Conservation (phyloP, 345 rosid genomes). For the Diplotaxis tenuifolia region DNA sequence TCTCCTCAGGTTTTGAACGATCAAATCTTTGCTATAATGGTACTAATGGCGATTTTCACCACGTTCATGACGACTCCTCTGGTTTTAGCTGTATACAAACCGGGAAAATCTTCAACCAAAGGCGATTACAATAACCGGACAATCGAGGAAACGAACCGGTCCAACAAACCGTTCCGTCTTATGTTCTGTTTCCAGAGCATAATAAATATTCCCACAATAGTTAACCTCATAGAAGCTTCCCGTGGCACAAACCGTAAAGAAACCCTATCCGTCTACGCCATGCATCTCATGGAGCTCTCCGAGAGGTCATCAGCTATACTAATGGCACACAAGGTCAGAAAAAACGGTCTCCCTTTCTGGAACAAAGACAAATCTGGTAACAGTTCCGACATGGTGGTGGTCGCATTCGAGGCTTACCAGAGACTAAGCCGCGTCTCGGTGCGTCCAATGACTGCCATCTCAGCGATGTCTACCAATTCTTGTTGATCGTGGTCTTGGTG, state of each 20-base stretch:
- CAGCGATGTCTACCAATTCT: constrained; percentile 59
- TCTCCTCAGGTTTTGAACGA: constrained; percentile 51
- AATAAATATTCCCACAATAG: constrained; percentile 54
- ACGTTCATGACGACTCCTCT: constrained; percentile 69
- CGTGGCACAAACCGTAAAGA: constrained; percentile 69
- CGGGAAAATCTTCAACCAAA: constrained; percentile 40
- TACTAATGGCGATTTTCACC: constrained; percentile 66
- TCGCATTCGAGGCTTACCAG: constrained; percentile 73
- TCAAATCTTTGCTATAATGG: constrained; percentile 55
- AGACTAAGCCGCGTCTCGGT: constrained; percentile 61
- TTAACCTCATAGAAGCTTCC: constrained; percentile 64
- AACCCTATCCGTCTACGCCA: constrained; percentile 72
- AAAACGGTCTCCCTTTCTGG: constrained; percentile 85
- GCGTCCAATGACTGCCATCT: constrained; percentile 86
- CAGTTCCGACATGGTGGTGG: constrained; percentile 52
- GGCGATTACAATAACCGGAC: constrained; percentile 42
- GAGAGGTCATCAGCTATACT: constrained; percentile 88
- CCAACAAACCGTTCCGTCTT: constrained; percentile 44
- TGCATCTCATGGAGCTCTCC: constrained; percentile 92
- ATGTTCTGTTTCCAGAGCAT: constrained; percentile 56
- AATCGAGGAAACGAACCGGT: constrained; percentile 38
- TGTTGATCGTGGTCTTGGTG: constrained; percentile 88
- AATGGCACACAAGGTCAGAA: constrained; percentile 86
- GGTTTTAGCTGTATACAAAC: constrained; percentile 60
- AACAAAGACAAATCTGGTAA: constrained; percentile 49